Evolutionary conservation across 140 eudicot genomes (phyloP).

Genomic region (Ambrosia hybrid): DNA sequence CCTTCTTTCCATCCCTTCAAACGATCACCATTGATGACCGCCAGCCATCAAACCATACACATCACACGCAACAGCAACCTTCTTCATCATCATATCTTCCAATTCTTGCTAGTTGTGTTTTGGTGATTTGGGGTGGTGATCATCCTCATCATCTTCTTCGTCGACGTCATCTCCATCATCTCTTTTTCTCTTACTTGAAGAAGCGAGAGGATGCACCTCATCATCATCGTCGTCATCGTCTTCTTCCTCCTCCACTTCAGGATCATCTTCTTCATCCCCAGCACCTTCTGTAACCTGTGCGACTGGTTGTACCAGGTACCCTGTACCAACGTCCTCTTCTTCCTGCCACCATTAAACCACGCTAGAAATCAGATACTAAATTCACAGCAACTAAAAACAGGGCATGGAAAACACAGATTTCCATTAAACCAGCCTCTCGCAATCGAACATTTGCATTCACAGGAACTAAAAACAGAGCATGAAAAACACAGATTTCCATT

Average conservation of each 20-base stretch:
- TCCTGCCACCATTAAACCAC: constrained; percentile 58
- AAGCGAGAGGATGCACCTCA: constrained; percentile 43
- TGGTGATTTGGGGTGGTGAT: constrained; percentile 46
- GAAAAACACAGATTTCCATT: too few species aligned
- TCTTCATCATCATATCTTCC: background rate
- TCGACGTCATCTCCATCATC: constrained; percentile 35
- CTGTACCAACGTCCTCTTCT: constrained; percentile 49
- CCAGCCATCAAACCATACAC: constrained; percentile 8
- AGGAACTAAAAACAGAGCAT: background rate
- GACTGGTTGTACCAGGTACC: constrained; percentile 88
- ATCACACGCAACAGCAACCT: constrained; percentile 12
- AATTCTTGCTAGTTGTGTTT: constrained; percentile 42
- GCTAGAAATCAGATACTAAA: background rate
- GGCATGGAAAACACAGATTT: too few species aligned
- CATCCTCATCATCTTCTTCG: constrained; percentile 31
- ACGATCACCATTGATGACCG: constrained; percentile 2
- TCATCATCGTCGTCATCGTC: constrained; percentile 49
- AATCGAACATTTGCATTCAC: background rate
- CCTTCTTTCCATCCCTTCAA: constrained; percentile 32
- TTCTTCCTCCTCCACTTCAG: constrained; percentile 47
- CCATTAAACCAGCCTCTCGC: too few species aligned
- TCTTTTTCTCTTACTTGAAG: constrained; percentile 68
- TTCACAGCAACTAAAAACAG: too few species aligned
- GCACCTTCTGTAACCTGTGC: constrained; percentile 50
- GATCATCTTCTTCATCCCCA: constrained; percentile 47